Evolutionary conservation across 2,329 filamentous ascomycete genomes (phyloP).

Genomic region (Capronia epimyces): DNA sequence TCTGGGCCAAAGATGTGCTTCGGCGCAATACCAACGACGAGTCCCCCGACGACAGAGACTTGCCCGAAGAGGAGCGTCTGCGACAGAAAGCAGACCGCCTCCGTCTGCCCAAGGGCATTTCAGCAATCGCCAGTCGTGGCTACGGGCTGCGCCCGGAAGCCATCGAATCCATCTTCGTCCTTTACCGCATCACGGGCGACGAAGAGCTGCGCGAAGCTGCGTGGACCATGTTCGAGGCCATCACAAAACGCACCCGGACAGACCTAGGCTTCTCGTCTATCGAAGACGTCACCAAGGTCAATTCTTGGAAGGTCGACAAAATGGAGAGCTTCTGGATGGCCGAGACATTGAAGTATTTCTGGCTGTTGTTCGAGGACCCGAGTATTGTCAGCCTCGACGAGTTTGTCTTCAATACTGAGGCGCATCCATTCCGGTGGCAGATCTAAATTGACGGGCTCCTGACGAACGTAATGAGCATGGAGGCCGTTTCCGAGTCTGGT

Average conservation of each 20-base stretch:
- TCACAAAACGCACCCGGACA: constrained; percentile 41
- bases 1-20: constrained; percentile 32
- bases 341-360: constrained; percentile 32
- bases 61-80: constrained; percentile 5
- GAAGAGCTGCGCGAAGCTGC: constrained; percentile 42
- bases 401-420: constrained; percentile 29
- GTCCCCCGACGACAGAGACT: constrained; percentile 21
- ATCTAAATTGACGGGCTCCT: not conserved
- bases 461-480: not conserved
- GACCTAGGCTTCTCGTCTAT: constrained; percentile 38
- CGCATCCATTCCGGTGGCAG: constrained; percentile 23
- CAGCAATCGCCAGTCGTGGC: constrained; percentile 33
- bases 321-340: constrained; percentile 32
- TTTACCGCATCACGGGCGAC: constrained; percentile 57
- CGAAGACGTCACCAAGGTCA: constrained; percentile 22
- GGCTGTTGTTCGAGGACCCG: constrained; percentile 28
- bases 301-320: constrained; percentile 18
- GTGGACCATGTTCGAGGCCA: constrained; percentile 47
- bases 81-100: constrained; percentile 34
- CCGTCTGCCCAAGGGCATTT: constrained; percentile 35
- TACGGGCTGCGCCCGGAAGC: constrained; percentile 62
- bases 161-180: constrained; percentile 55
- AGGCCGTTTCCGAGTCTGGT: too few species aligned
- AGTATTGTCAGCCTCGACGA: constrained; percentile 27
- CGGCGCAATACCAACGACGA: constrained; percentile 22